Conservation (phyloP, 139 green algal genomes). For the Chlamydomonas sp. region DNA sequence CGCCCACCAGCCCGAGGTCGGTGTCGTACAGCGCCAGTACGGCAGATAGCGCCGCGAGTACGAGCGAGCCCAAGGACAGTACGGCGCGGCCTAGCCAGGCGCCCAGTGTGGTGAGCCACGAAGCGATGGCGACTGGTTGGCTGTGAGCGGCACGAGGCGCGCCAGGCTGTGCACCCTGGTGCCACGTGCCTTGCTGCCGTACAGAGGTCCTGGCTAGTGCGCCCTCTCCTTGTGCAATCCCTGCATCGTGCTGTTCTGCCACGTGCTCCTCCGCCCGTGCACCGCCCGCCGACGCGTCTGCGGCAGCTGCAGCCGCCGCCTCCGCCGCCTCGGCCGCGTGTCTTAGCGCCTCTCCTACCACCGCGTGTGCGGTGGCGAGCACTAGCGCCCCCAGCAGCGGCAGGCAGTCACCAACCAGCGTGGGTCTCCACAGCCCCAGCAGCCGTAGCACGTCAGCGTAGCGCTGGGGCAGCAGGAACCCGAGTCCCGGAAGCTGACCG, state of each 20-base stretch:
- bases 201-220: no score
- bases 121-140: no score
- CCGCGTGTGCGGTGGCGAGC: constrained; percentile 25
- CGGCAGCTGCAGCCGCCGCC: not conserved
- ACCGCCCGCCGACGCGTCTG: no score
- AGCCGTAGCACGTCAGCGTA: constrained; percentile 23
- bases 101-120: constrained; percentile 6
- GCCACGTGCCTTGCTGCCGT: no score
- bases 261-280: no score
- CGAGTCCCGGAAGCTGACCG: constrained; percentile 40
- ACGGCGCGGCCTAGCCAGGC: not conserved
- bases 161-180: no score
- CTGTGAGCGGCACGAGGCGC: no score
- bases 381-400: constrained; percentile 39
- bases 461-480: constrained; percentile 15
- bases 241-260: no score
- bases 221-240: no score
- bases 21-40: constrained; percentile 8
- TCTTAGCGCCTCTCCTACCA: constrained; percentile 8
- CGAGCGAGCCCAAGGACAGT: not conserved
- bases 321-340: not conserved
- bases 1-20: constrained; percentile 1
- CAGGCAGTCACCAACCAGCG: constrained; percentile 11
- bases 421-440: constrained; percentile 19
- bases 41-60: constrained; percentile 6